Base-by-base conservation (phyloP, 176 grass and related monocot genomes). In the Bonia amplexicaulis region DNA sequence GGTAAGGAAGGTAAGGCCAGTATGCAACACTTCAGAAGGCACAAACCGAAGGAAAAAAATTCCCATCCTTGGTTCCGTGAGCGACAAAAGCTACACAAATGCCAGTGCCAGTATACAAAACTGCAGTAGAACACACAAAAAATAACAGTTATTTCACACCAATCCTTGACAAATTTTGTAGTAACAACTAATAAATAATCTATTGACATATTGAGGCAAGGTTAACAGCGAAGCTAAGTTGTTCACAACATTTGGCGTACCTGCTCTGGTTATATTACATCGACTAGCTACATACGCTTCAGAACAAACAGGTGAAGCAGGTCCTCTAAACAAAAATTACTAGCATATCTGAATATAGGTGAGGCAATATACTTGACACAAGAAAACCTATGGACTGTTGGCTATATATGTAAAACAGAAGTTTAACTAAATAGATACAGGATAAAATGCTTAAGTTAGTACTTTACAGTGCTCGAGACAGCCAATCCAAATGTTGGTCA, bases 391-490 rank as follows among this genome's bases (percentile, higher is more conserved):
- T 84, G 76, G 42, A 61, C 31, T 79, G 45, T 73, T 62, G 69
- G 37, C 73, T 80, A 87, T 81, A 69, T 66, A 66, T 65, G 69
- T 64, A 61, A 58, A 47, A 79, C 37, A 16, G 25, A 29, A 58
- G 9, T 66, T 67, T 65, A 79, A 72, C 37, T 82, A 69, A 69
- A 48, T 47, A 74, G 80, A 66, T 37, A 82, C 71, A 49, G 16
- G 74, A 79, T 78, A 23, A 85, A 78, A 76, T 57, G 58, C 27
- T 76, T 31, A 27, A 83, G 74, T 91, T 84, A 91, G 85, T 84
- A 88, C 81, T 91, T 81, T 81, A 87, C 69, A 87, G 29, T 73
- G 63, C 61, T 23, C 46, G 45, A 82, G 85, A 69, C 27, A 8
- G 60, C 85, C 81, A 77, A 77, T 55, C 76, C 70, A 72, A 85